A percentile compares a stretch with the other conserved stretches of the same genome.
Conservation (phyloP, 345 rosid species). For the Eucalyptus melliodora region DNA sequence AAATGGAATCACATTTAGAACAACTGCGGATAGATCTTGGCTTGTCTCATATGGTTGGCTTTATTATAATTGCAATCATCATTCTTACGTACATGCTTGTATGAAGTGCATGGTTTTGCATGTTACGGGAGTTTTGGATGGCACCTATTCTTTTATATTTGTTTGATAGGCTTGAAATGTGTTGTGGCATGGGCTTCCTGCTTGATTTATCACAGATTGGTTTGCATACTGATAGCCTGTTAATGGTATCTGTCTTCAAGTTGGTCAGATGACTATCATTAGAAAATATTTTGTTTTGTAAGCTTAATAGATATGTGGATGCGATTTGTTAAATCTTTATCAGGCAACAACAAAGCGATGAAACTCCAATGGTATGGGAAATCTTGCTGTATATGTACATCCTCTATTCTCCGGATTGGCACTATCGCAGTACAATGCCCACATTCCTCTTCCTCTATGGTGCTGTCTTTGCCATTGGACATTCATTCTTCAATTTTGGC, state of each 20-base stretch:
- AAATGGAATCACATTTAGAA: background rate
- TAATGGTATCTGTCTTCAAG: background rate
- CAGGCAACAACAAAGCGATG: slow-evolving; percentile 98
- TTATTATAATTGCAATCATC: background rate
- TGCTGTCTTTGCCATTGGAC: slow-evolving; percentile 61
- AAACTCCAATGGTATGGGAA: slow-evolving; percentile 99
- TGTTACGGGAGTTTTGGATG: background rate
- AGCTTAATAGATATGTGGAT: background rate
- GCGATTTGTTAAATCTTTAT: background rate
- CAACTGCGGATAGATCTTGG: background rate
- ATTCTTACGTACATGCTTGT: background rate
- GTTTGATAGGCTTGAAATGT: background rate
- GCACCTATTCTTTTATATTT: background rate
- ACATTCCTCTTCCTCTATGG: slow-evolving; percentile 89
- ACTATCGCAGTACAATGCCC: slow-evolving; percentile 91
- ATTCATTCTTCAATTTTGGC: slow-evolving; percentile 54
- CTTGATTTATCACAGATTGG: background rate
- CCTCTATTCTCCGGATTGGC: slow-evolving; percentile 98
- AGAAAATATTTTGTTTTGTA: background rate
- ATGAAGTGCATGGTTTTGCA: background rate
- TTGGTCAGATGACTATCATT: background rate
- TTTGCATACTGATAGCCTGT: background rate
- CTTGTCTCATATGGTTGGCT: background rate
- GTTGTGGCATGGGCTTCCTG: background rate
- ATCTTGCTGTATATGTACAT: slow-evolving; percentile 91